Evolutionary conservation across 2,329 filamentous ascomycete genomes (phyloP).

Genomic region (Aspergillus brasiliensis): DNA sequence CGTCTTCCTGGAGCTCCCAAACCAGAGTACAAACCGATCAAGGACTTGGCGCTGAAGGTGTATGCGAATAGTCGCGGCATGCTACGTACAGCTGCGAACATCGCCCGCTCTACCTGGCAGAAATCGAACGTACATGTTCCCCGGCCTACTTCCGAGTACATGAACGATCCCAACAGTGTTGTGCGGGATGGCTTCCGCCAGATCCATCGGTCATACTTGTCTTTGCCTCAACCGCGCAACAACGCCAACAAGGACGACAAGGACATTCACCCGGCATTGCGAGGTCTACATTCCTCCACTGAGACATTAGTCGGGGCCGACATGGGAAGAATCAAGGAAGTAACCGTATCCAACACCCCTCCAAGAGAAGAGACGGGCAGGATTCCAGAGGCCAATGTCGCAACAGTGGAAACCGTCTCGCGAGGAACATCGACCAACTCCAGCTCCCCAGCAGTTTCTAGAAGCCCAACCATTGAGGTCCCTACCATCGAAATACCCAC

Average conservation of each 20-base stretch:
- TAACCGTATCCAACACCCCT: not conserved
- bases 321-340: conserved; percentile 2
- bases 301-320: conserved; percentile 5
- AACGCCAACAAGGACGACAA: not conserved
- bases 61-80: not conserved
- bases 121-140: not conserved
- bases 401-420: not conserved
- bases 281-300: not conserved
- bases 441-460: not conserved
- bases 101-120: not conserved
- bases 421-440: not conserved
- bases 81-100: not conserved
- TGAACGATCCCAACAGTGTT: not conserved
- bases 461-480: not conserved
- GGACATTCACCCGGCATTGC: not conserved
- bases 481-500: conserved; percentile 2
- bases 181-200: not conserved
- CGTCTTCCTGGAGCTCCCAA: not conserved
- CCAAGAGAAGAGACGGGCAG: not conserved
- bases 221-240: not conserved
- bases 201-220: not conserved
- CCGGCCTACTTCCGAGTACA: not conserved
- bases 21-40: not conserved
- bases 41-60: not conserved
- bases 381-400: conserved; percentile 4